Base-by-base conservation (phyloP, 139 green algal genomes). In the Pycnococcus provasolii region DNA sequence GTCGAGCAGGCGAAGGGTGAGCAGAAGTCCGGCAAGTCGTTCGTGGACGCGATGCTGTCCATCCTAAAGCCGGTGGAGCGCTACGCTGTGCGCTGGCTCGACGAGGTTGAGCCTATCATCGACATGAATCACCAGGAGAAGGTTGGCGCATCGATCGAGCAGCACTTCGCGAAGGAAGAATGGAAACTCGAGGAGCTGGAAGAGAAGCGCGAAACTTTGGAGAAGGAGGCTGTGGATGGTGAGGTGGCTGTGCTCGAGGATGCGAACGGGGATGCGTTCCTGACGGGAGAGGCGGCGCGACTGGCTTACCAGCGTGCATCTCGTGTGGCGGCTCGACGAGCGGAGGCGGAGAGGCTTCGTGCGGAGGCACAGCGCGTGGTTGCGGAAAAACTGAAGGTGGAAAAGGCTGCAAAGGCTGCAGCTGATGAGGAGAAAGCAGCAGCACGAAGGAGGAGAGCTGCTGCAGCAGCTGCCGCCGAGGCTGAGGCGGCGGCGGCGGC, bases 131-230 rank as follows among this genome's bases (percentile, higher is more conserved):
- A 55, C 11, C 50, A 11, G 50, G 13, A 11, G 50, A 11, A 55
- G 50, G 45, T 8, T 37, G 72, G 6, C 46, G 47, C 5, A 45
- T 44, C 67, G n/a, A 61, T 26, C 50, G 41, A 48, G 46, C 42
- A 53, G 68, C 26, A 68, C 57, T 69, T 62, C 55, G 54, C 77
- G 51, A 39, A 64, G 51, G 47, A 74, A 64, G 80, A 88, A 67
- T 91, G 78, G 77, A 77, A 89, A 61, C 71, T 87, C 62, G 72
- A 83, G 8, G 80, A 85, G 58, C 80, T 91, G 50, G 73, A 81
- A 68, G 67, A 70, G 54, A 68, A 78, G 4, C 80, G 86, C 66
- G 78, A 64, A n/a, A 41, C 5, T 1, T 26, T 62, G 42, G 53
- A 15, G 3, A 65, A 69, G 41, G 63, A 3, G 46, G 43, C 44